Evolutionary conservation across 2,329 filamentous ascomycete species (phyloP), one percentile per base, ranked within the genome.

Genomic region (Plenodomus lindquistii): DNA sequence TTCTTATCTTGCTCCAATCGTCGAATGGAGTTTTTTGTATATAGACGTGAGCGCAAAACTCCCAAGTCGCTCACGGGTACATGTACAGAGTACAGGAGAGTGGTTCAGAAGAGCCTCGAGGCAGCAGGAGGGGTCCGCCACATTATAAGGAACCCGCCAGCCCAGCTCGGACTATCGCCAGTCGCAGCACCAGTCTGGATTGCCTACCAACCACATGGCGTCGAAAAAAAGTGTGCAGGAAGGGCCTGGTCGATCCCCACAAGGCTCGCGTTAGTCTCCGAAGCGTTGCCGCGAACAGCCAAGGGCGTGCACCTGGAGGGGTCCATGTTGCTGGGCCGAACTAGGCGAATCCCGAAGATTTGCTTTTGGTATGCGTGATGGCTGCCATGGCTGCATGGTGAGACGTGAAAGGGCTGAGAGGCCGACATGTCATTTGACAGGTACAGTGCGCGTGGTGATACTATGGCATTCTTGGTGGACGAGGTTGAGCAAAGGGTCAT

Each of bases 31-130:
- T 62, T 72, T 73, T 73, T 63, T 60, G 54, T 39, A 50, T 37
- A 49, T 47, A 60, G 15, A 58, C 62, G 66, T 60, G 67, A 71
- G 66, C 70, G 70, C 70, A 73, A 73, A 73, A 71, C 70, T 71
- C 70, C 69, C 57, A 73, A 73, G 70, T 73, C 70, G 70, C 70
- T 65, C 68, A 69, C 69, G 63, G 58, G 50, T 37, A 34, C 39
- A 47, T 39, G 36, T 51, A 48, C 27, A 40, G 36, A 24, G 6
- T 24, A 10, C 10, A 24, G n/a, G n/a, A n/a, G n/a, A n/a, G n/a
- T n/a, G n/a, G n/a, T n/a, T n/a, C n/a, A n/a, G n/a, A n/a, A n/a
- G n/a, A n/a, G n/a, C n/a, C n/a, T n/a, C n/a, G 42, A 21, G 38
- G 10, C 18, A 6, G 38, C 20, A 49, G 54, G 50, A 58, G 57